Evolutionary conservation across 495 filamentous ascomycete species (phyloP), one percentile per base, ranked within the genome.

Genomic region (Aspergillus ellipticus): DNA sequence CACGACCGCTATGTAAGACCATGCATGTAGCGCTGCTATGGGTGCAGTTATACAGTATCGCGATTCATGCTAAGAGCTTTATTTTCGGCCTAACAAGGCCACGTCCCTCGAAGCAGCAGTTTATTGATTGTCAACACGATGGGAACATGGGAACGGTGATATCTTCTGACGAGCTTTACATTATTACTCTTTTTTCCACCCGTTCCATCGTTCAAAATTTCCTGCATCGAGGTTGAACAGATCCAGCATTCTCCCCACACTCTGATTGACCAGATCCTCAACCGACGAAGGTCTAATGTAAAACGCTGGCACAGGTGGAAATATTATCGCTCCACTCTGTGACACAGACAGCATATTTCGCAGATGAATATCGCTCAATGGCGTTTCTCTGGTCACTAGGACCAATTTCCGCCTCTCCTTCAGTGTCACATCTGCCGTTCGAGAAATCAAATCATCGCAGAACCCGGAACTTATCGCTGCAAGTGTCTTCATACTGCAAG

Each of bases 371-470:
- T 68, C 67, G 43, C 72, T 77, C 43, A 79, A 24, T 2, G 77
- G 75, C 0, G 75, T 77, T 55, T 79, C 77, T 13, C 77, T 29
- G 7, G 68, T 64, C 9, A 72, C 75, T 4, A 78, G 60, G 0
- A 79, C 73, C 13, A 79, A 54, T 15, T 51, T 55, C 15, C 74
- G 59, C 7, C 74, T 54, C 54, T 79, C 76, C 53, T 79, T 78
- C 15, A 79, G 62, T 60, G 70, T 72, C 1, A 79, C 76, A 49
- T 77, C 75, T 8, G 76, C 75, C 1, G 73, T 70, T 0, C 76
- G 66, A 0, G 74, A 71, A 33, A 77, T 79, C n/a, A 79, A 45
- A 54, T 79, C 75, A 24, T 79, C 71, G 46, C 66, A 68, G 51
- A 63, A 68, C 3, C 70, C 70, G 0, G 54, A 56, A 8, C 56